Evolutionary conservation across 768 basidiomycete genomes (phyloP), one percentile per base, ranked within the genome.

Genomic region (Rossbeevera mucosa): DNA sequence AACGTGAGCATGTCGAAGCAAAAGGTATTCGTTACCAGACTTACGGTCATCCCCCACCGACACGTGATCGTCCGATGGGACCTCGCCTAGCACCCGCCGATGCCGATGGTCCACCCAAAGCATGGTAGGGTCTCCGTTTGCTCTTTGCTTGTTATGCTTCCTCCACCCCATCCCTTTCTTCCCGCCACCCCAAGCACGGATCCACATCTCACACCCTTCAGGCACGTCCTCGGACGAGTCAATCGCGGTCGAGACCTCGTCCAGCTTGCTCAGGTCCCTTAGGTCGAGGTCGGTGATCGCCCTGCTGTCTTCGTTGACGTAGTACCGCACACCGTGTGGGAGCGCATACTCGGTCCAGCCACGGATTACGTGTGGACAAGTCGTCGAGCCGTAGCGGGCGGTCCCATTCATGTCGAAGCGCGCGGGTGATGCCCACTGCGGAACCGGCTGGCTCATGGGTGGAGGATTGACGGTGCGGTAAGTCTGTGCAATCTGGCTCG

Each of bases 281-380:
- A 91, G 68, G 58, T 89, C 81, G 41, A 85, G 69, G 61, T 91
- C 90, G 16, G 87, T 86, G n/a, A 81, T 81, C 48, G 83, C 73
- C 40, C 76, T 80, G 31, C 76, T 67, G 12, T 76, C 79, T 4
- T 80, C 78, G 61, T 89, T 86, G 41, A 80, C 77, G 60, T 83
- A 92, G 69, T 92, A 92, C 30, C 79, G 71, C 4, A 78, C 70
- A 9, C 80, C 80, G 59, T 90, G 86, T 1, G 90, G 89, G n/a
- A 92, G 79, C 20, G 78, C 73, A 63, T 87, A 81, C 61, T 85
- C 86, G 44, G 80, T 73, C 89, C 89, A 91, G 4, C 90, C 90
- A 18, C 83, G 77, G 16, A 14, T 33, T 25, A 52, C 44, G 29
- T 66, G 61, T 0, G 63, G 67, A 0, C 57, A 56, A 0, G 58